Evolutionary conservation across 352 stramenopile genomes (phyloP).

Genomic region (Phytophthora pseudosyringae): DNA sequence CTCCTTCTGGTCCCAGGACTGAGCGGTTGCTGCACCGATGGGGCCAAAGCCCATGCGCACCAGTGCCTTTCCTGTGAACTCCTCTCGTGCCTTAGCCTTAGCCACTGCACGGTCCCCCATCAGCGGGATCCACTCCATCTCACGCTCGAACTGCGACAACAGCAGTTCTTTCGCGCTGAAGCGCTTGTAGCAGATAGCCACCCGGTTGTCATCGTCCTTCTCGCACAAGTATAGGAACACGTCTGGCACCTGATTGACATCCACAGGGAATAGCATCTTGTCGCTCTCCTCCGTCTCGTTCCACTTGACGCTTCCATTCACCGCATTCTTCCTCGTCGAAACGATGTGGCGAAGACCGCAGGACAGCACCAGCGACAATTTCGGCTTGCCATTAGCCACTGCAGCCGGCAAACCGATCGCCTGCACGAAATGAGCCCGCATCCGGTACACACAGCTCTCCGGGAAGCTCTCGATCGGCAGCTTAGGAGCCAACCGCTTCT

Average conservation of each 20-base stretch:
- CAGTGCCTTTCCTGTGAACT: slow-evolving; percentile 75
- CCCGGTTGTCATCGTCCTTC: slow-evolving; percentile 63
- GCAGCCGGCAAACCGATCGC: slow-evolving; percentile 58
- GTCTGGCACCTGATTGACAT: slow-evolving; percentile 75
- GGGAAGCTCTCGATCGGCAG: slow-evolving; percentile 57
- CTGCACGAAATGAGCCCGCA: slow-evolving; percentile 72
- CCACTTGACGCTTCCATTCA: slow-evolving; percentile 79
- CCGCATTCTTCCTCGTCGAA: slow-evolving; percentile 58
- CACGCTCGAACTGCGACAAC: slow-evolving; percentile 42
- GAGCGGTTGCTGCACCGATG: slow-evolving; percentile 50
- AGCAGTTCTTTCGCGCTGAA: slow-evolving; percentile 74
- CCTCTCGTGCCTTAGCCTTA: slow-evolving; percentile 47
- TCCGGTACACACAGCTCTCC: slow-evolving; percentile 59
- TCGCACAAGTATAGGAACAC: slow-evolving; percentile 83
- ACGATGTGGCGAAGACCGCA: slow-evolving; percentile 64
- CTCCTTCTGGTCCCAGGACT: slow-evolving; percentile 63
- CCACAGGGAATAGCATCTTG: slow-evolving; percentile 63
- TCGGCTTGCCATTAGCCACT: slow-evolving; percentile 33
- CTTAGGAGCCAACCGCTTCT: slow-evolving; percentile 67
- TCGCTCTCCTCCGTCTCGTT: slow-evolving; percentile 80
- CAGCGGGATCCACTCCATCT: slow-evolving; percentile 69
- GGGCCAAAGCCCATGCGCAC: slow-evolving; percentile 74
- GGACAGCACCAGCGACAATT: slow-evolving; percentile 60
- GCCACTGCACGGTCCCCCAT: slow-evolving; percentile 67
- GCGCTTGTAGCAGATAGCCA: slow-evolving; percentile 76